Conservation (phyloP, 345 rosid species). For the Triadica sebifera region DNA sequence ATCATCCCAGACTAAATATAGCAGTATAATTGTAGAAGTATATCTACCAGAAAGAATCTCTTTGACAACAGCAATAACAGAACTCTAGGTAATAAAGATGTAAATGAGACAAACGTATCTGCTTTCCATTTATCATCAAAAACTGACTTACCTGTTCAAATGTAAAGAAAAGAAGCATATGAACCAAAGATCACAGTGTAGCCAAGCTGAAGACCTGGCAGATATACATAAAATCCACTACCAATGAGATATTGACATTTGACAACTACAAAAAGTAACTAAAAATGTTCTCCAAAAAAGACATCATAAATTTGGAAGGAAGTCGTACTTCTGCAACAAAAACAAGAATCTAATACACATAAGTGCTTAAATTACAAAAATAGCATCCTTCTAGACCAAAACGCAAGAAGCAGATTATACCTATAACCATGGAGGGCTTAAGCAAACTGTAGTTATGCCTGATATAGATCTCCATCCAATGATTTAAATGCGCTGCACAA, state of each 20-base stretch:
- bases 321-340: neutral
- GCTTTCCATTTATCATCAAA: neutral
- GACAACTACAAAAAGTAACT: slow-evolving; percentile 7
- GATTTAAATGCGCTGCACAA: slow-evolving; percentile 81
- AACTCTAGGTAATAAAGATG: neutral
- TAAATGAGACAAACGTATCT: neutral
- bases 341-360: neutral
- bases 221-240: slow-evolving; percentile 9
- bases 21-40: neutral
- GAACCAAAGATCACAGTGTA: slow-evolving; percentile 88
- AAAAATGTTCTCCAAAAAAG: slow-evolving; percentile 8
- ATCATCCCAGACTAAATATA: neutral
- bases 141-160: slow-evolving; percentile 65
- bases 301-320: slow-evolving; percentile 11
- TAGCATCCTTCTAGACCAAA: neutral
- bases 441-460: slow-evolving; percentile 60
- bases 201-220: slow-evolving; percentile 85
- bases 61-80: slow-evolving; percentile 2
- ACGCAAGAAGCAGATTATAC: slow-evolving; percentile 32
- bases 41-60: neutral
- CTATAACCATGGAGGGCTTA: slow-evolving; percentile 64
- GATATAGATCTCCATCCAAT: slow-evolving; percentile 74
- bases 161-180: slow-evolving; percentile 86
- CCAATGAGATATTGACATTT: slow-evolving; percentile 4
- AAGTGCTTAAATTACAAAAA: slow-evolving; percentile 4